Conservation (phyloP, 2,329 filamentous ascomycete species). For the Celoporthe dispersa region DNA sequence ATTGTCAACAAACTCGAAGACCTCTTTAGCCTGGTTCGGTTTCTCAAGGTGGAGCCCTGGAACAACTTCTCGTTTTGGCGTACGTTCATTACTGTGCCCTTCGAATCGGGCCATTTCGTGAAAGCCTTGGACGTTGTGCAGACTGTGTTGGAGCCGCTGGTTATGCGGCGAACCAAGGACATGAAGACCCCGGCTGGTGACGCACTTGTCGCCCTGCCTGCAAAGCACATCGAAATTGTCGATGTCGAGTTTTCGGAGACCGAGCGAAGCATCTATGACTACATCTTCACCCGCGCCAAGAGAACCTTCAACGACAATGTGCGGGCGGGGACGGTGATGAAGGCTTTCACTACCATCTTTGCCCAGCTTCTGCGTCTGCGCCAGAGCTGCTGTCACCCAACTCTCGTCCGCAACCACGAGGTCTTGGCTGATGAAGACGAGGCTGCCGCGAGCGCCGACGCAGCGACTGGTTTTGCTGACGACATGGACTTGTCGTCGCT, state of each 20-base stretch:
- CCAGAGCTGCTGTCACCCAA: constrained; percentile 92
- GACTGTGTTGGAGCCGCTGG: constrained; percentile 93
- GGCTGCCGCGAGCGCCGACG: constrained; percentile 76
- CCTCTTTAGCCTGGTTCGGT: constrained; percentile 89
- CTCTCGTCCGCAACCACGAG: constrained; percentile 83
- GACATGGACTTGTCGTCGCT: constrained; percentile 94
- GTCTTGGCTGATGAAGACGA: constrained; percentile 88
- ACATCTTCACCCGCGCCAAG: constrained; percentile 84
- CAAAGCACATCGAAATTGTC: constrained; percentile 82
- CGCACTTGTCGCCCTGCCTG: constrained; percentile 77
- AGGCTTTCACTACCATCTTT: constrained; percentile 96
- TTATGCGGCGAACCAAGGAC: constrained; percentile 92
- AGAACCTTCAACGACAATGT: constrained; percentile 84
- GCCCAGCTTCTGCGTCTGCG: constrained; percentile 92
- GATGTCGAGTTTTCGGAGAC: constrained; percentile 82
- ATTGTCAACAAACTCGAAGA: constrained; percentile 97
- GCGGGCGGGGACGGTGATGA: constrained; percentile 89
- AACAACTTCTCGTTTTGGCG: constrained; percentile 99
- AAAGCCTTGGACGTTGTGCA: constrained; percentile 95
- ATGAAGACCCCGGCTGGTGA: constrained; percentile 92
- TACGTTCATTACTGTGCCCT: constrained; percentile 96
- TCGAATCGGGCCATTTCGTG: constrained; percentile 93
- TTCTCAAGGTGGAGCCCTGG: constrained; percentile 95
- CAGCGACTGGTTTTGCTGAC: constrained; percentile 80
- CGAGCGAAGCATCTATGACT: constrained; percentile 90